Conservation (phyloP, 2,329 filamentous ascomycete species). For the Colletotrichum cereale region DNA sequence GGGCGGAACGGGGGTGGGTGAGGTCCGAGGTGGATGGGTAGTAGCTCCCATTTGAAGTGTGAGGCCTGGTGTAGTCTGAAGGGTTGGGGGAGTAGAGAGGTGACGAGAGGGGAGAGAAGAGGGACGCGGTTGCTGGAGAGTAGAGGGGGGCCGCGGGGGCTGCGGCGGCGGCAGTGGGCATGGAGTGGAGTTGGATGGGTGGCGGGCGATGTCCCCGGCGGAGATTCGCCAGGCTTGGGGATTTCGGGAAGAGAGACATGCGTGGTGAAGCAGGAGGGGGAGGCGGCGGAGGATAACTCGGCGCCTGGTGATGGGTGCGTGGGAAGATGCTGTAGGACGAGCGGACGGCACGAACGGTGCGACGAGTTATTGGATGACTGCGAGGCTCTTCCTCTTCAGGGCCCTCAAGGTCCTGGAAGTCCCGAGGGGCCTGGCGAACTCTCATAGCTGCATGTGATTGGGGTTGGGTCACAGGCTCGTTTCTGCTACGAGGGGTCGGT, state of each 20-base stretch:
- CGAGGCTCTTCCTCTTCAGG: constrained; percentile 1
- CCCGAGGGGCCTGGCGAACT: neutral
- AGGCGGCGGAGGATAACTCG: constrained; percentile 25
- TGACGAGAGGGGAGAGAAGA: constrained; percentile 34
- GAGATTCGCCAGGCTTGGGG: constrained; percentile 19
- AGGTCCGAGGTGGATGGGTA: constrained; percentile 33
- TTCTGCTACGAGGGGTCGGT: constrained; percentile 11
- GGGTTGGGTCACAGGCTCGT: constrained; percentile 29
- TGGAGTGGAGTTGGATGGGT: constrained; percentile 39
- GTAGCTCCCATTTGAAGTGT: constrained; percentile 30
- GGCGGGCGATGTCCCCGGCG: constrained; percentile 37
- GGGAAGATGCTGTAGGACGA: constrained; percentile 42
- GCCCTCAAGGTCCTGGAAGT: constrained; percentile 26
- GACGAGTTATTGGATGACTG: constrained; percentile 39
- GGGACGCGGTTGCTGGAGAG: constrained; percentile 35
- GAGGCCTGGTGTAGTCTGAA: constrained; percentile 27
- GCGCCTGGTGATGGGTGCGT: constrained; percentile 22
- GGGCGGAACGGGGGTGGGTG: constrained; percentile 39
- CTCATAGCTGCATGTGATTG: constrained; percentile 32
- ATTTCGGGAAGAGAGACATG: constrained; percentile 13
- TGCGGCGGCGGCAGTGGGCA: constrained; percentile 14
- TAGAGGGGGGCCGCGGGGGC: constrained; percentile 6
- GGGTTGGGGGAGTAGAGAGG: constrained; percentile 30
- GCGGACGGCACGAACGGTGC: constrained; percentile 38
- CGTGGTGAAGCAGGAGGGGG: constrained; percentile 9